A percentile compares a stretch with the other conserved stretches of the same genome.
These are phyloP conservation scores for Thraustochytrium aureum DNA, from an alignment of 352 stramenopile genomes.

Conservation along the genomic window DNA sequence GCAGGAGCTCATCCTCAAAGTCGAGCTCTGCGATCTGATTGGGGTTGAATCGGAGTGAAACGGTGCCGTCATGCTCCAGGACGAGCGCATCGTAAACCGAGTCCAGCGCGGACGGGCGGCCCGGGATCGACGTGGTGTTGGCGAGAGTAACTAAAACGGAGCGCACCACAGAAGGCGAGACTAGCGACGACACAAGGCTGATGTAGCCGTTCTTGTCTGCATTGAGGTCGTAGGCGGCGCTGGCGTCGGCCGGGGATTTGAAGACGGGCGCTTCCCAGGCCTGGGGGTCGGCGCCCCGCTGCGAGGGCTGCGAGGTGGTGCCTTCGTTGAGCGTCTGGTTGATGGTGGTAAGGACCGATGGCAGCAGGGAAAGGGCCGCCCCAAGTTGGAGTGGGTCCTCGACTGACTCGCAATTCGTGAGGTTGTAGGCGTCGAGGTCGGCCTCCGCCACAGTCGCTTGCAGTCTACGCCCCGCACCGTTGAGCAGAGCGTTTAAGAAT, in stretches of 20 bases:
- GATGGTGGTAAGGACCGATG: neutral
- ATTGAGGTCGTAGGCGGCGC: neutral
- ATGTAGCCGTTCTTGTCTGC: slow-evolving; percentile 25
- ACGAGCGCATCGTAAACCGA: slow-evolving; percentile 1
- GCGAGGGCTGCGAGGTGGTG: neutral
- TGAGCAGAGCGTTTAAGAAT: neutral
- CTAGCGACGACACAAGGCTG: neutral
- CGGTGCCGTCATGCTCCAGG: neutral
- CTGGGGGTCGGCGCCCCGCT: neutral
- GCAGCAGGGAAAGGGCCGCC: too few relatives aligned
- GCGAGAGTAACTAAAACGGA: neutral
- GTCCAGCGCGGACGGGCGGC: slow-evolving; percentile 5
- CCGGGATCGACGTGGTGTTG: neutral
- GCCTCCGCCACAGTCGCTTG: too few relatives aligned
- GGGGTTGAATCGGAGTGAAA: neutral
- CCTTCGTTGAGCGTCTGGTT: neutral
- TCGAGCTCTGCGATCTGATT: neutral
- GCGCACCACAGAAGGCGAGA: neutral
- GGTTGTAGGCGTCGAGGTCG: too few relatives aligned
- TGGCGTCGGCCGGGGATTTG: neutral
- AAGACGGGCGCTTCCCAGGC: slow-evolving; percentile 1
- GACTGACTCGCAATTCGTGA: too few relatives aligned
- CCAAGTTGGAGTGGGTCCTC: too few relatives aligned
- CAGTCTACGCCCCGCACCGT: neutral
- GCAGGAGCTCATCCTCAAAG: neutral